Evolutionary conservation across 495 filamentous ascomycete species (phyloP).

Genomic region (Annulohypoxylon moriforme): DNA sequence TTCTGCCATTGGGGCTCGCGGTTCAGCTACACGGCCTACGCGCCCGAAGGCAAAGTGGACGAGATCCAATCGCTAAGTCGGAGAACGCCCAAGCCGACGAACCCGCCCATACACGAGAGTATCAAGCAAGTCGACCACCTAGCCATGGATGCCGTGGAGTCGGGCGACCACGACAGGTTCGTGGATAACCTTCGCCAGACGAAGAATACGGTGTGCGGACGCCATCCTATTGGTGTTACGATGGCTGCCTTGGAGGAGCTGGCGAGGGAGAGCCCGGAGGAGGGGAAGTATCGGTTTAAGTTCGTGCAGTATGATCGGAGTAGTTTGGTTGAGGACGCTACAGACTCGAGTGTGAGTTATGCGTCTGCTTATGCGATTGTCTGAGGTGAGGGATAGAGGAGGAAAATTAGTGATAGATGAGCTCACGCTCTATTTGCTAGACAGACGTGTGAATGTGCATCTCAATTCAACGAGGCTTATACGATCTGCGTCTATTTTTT

Average conservation of each 20-base stretch:
- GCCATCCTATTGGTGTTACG: slow-evolving; percentile 94
- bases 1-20: slow-evolving; percentile 96
- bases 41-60: slow-evolving; percentile 59
- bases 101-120: slow-evolving; percentile 81
- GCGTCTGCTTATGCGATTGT: slow-evolving; percentile 80
- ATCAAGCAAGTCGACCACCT: slow-evolving; percentile 83
- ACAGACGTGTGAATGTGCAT: slow-evolving; percentile 12
- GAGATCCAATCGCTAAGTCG: slow-evolving; percentile 37
- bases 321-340: slow-evolving; percentile 72
- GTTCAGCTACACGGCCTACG: slow-evolving; percentile 88
- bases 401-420: slow-evolving; percentile 27
- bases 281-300: slow-evolving; percentile 72
- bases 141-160: slow-evolving; percentile 85
- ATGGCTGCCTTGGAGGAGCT: slow-evolving; percentile 85
- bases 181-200: slow-evolving; percentile 74
- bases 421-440: slow-evolving; percentile 24
- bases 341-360: slow-evolving; percentile 95
- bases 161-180: slow-evolving; percentile 76
- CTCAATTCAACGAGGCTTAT: background rate
- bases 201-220: slow-evolving; percentile 92
- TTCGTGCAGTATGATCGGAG: slow-evolving; percentile 95
- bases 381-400: slow-evolving; percentile 35
- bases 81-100: slow-evolving; percentile 47
- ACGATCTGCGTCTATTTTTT: background rate
- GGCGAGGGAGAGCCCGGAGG: slow-evolving; percentile 49